Evolutionary conservation across 148 eudicot genomes (phyloP).

Genomic region (Pouteria glomerata): DNA sequence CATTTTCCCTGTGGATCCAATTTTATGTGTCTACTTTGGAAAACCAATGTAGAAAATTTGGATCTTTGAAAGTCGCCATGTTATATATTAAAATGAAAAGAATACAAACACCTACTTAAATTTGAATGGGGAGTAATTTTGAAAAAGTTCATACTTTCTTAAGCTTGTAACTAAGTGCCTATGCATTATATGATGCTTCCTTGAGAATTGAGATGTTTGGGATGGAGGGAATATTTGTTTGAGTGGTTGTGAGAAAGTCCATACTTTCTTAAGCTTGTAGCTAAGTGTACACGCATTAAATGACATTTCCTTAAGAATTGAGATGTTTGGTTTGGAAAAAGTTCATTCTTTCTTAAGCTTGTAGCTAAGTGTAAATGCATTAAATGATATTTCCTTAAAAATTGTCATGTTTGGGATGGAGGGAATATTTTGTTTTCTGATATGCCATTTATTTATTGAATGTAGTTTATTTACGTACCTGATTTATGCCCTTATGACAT

Average conservation of each 20-base stretch:
- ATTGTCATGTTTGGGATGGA: too few species aligned
- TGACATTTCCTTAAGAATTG: neutral
- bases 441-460: neutral
- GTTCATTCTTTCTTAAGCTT: neutral
- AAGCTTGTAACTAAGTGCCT: neutral
- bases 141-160: neutral
- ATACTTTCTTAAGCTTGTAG: neutral
- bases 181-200: neutral
- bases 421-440: neutral
- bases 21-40: neutral
- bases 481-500: neutral
- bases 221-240: neutral
- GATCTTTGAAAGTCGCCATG: neutral
- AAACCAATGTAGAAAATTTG: constrained; percentile 1
- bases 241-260: neutral
- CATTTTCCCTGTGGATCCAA: neutral
- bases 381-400: neutral
- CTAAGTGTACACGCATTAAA: neutral
- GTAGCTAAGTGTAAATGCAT: neutral
- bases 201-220: neutral
- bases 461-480: neutral
- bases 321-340: neutral
- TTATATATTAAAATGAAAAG: neutral
- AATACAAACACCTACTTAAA: neutral
- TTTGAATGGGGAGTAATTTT: neutral